phyloP scores from a whole-genome alignment of 73 alveolate genomes.

The Effrenium voratum region DNA sequence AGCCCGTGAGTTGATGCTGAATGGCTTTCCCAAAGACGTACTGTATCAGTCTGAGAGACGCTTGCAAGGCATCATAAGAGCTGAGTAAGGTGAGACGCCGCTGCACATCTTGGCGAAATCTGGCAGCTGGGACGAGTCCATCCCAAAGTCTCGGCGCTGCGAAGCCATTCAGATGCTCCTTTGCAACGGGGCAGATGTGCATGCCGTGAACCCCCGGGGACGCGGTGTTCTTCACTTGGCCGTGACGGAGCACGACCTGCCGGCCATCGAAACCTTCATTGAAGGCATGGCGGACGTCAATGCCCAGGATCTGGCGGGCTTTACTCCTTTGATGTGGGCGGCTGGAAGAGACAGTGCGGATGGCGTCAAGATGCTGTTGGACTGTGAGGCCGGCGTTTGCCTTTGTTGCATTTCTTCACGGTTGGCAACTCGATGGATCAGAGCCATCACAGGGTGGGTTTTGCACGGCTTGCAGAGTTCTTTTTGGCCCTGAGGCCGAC shows the following conservation, averaged over 20 bases:
- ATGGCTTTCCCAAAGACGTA: too few relatives aligned
- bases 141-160: conserved; percentile 71
- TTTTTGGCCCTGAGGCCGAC: conserved; percentile 30
- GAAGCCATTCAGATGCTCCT: conserved; percentile 86
- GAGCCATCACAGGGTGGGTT: neutral
- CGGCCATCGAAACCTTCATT: conserved; percentile 78
- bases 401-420: neutral
- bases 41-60: too few relatives aligned
- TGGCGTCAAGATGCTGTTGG: conserved; percentile 83
- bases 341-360: conserved; percentile 74
- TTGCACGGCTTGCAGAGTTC: neutral
- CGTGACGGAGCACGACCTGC: conserved; percentile 56
- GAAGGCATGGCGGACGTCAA: conserved; percentile 94
- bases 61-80: too few relatives aligned
- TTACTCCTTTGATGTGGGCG: conserved; percentile 91
- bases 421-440: neutral
- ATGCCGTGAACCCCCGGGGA: conserved; percentile 93
- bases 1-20: too few relatives aligned
- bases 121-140: conserved; percentile 47
- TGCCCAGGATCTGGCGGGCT: conserved; percentile 86
- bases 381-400: conserved; percentile 44
- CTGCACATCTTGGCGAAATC: conserved; percentile 83
- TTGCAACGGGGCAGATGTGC: conserved; percentile 78
- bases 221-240: conserved; percentile 87
- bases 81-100: conserved; percentile 65